Conservation (phyloP, 2,329 filamentous ascomycete species). For the Metarhizium rileyi region DNA sequence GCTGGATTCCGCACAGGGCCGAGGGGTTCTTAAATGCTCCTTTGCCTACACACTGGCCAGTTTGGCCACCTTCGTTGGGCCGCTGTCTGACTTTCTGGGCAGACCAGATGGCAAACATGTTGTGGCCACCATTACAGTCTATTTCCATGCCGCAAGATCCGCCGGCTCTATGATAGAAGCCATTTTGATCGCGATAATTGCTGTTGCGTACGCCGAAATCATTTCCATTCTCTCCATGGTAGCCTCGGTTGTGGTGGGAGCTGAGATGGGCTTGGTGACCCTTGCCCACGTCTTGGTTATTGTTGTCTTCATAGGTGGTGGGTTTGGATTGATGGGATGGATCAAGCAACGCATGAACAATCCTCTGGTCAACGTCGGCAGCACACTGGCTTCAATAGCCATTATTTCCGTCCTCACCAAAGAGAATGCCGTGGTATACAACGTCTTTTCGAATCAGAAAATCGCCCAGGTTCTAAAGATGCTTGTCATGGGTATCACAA, state of each 20-base stretch:
- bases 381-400: constrained; percentile 71
- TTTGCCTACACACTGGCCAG: constrained; percentile 76
- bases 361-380: constrained; percentile 69
- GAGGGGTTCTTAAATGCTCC: constrained; percentile 75
- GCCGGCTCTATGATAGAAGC: constrained; percentile 81
- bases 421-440: constrained; percentile 70
- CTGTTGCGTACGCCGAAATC: constrained; percentile 57
- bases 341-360: constrained; percentile 65
- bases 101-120: constrained; percentile 81
- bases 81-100: constrained; percentile 62
- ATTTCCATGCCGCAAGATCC: constrained; percentile 78
- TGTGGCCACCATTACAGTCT: constrained; percentile 81
- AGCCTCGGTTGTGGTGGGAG: constrained; percentile 64
- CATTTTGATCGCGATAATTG: constrained; percentile 60
- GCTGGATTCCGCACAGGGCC: constrained; percentile 57
- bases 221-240: constrained; percentile 75
- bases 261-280: constrained; percentile 51
- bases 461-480: constrained; percentile 54
- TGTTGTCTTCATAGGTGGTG: constrained; percentile 69
- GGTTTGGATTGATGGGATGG: constrained; percentile 76
- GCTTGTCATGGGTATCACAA: constrained; percentile 64
- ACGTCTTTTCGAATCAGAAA: constrained; percentile 59
- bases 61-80: constrained; percentile 67
- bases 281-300: constrained; percentile 69
- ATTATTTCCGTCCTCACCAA: constrained; percentile 81